Base-by-base conservation (phyloP, 192 early-diverging fungal species). In the Podochytrium sp. region DNA sequence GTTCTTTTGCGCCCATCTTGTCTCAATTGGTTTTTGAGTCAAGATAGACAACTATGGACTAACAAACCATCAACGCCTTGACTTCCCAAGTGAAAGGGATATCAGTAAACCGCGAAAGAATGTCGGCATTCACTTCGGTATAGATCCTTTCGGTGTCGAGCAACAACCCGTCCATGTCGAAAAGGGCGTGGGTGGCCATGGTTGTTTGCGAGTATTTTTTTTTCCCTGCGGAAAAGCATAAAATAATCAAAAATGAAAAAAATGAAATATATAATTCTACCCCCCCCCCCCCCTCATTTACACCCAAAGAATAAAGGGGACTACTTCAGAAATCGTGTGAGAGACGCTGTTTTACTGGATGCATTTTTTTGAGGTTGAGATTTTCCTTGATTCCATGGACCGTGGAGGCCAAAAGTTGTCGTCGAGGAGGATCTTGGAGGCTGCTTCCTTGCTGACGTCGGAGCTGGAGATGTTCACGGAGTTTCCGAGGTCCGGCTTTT, bases 391-490 rank as follows among this genome's bases (percentile, higher is more conserved):
- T 96, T 76, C 95, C 97, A 32, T 84, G 78, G 49, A 99, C 91
- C 49, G 92, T 93, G 10, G 93, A 94, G 18, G 97, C 94, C n/a
- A n/a, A 91, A 99, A 99, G 87, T 99, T 98, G 80, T 99, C 95
- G 79, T 99, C 96, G 39, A 99, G 79, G 58, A 99, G 82, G 74
- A 99, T 96, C 97, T 98, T 99, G 55, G 94, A 85, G 27, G 97
- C 97, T 23, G 85, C 84, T 74, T 64, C 59, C 37, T 76, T 71
- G 40, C 69, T 71, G 30, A 98, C 96, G 78, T 99, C 97, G 1
- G 93, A 94, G 42, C 96, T 96, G 49, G 92, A 92, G 38, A 90
- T 78, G 84, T 97, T 96, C 97, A 99, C 98, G 27, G 97, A 91
- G 79, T 98, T 98, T 64, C 97, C 97, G 62, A 99, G 78, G 81